Evolutionary conservation across 768 basidiomycete genomes (phyloP), one percentile per base, ranked within the genome.

Genomic region (Pulveroboletus sp.): DNA sequence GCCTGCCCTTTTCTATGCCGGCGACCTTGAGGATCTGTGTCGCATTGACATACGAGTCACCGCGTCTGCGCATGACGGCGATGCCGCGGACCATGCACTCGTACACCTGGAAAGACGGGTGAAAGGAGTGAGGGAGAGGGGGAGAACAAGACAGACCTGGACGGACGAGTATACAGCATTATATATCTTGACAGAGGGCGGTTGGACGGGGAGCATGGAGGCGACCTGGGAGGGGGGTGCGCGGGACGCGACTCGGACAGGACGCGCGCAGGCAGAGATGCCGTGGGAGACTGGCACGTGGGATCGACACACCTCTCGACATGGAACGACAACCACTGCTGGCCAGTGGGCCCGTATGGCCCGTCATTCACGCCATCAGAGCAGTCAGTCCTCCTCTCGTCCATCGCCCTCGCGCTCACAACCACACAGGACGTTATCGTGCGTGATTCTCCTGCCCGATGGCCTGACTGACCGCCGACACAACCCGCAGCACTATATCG

Each of bases 1-100:
- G 80, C 39, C 87, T 82, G 1, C 93, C 93, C 70, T 99, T 99
- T 74, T 95, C 93, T 54, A 98, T 89, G 37, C 96, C 96, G 6
- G 95, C 94, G 35, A 99, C 95, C 71, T 99, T 99, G 59, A 99
- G 82, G 54, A 99, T 97, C 69, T 99, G 96, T 3, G 96, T 98
- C 59, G 96, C 96, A 75, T 99, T 99, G 57, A 99, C 89, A 67
- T 80, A 98, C 61, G 91, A 93, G 71, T 98, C 96, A 46, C 82
- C 82, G 61, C 93, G 83, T 64, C 96, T 77, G 46, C 95, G 84
- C 96, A 99, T 99, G 59, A 99, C 95, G 1, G 95, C 95, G 64
- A 97, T 97, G 35, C 94, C 94, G 62, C 95, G 81, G 57, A 96
- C 87, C 92, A 97, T 96, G 64, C 93, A 95, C 71, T 98, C 94